These are phyloP conservation scores for Colletotrichum sp. DNA, from an alignment of 2,329 filamentous ascomycete species.

Conservation along the genomic window DNA sequence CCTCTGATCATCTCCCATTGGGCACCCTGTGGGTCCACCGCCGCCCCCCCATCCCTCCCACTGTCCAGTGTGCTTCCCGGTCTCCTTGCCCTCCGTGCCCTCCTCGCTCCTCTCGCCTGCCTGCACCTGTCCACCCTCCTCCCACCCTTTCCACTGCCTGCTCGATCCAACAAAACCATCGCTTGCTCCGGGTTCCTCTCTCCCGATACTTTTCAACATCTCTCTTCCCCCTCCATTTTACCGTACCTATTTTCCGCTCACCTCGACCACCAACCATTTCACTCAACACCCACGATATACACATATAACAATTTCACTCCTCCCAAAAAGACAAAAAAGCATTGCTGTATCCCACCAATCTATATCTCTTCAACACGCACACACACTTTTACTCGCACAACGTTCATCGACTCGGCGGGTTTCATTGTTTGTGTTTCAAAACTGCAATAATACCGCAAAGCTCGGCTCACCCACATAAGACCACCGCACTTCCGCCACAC, in stretches of 20 bases:
- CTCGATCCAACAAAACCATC: conserved; percentile 24
- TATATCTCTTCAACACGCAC: not conserved
- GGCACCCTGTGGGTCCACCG: conserved; percentile 2
- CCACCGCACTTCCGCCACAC: conserved; percentile 6
- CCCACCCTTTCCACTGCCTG: conserved; percentile 4
- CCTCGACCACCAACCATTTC: not conserved
- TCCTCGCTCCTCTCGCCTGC: conserved; percentile 16
- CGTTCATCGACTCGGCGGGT: conserved; percentile 17
- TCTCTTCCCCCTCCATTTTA: conserved; percentile 14
- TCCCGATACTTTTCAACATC: conserved; percentile 18
- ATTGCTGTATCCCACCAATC: not conserved
- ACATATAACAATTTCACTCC: not conserved
- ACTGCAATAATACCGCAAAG: conserved; percentile 19
- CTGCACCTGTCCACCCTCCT: conserved; percentile 10
- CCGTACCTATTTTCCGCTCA: not conserved
- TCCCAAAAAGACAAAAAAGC: not conserved
- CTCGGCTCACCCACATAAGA: conserved; percentile 19
- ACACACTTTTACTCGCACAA: conserved; percentile 3
- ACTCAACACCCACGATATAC: not conserved
- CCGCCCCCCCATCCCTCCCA: conserved; percentile 4
- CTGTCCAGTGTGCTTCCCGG: not conserved
- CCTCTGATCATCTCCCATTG: conserved; percentile 14
- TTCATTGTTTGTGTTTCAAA: conserved; percentile 21
- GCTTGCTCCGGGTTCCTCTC: conserved; percentile 17
- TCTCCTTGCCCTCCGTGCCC: conserved; percentile 19